Percentiles rank a stretch among this genome's conserved stretches.
Conservation (phyloP, 1,139 yeast species). For the Starmera stellimalicola region DNA sequence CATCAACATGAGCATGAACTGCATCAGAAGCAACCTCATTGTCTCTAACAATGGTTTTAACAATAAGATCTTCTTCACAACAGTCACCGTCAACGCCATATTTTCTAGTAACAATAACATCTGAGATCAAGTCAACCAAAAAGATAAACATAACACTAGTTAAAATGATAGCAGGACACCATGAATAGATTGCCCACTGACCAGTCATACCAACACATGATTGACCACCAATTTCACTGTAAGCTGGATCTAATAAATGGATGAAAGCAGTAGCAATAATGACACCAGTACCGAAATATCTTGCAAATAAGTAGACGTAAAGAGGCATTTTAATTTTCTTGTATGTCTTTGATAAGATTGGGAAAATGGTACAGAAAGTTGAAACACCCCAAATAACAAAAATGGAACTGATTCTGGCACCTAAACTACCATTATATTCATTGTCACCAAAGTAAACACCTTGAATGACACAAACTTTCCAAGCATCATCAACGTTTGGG, state of each 20-base stretch:
- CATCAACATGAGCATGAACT: conserved; percentile 1
- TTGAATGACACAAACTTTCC: conserved; percentile 29
- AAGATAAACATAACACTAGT: conserved; percentile 18
- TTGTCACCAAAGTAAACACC: conserved; percentile 28
- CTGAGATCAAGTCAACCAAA: conserved; percentile 19
- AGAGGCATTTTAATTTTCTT: conserved; percentile 35
- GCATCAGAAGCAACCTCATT: conserved; percentile 1
- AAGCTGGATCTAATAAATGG: conserved; percentile 67
- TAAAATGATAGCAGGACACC: conserved; percentile 23
- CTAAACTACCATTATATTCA: conserved; percentile 37
- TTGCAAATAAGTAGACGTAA: conserved; percentile 52
- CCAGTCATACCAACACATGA: conserved; percentile 35
- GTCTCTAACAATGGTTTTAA: conserved; percentile 5
- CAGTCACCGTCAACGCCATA: conserved; percentile 13
- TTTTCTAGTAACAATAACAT: conserved; percentile 21
- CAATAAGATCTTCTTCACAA: conserved; percentile 7
- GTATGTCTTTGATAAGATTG: conserved; percentile 21
- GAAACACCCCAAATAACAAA: conserved; percentile 59
- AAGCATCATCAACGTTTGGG: conserved; percentile 22
- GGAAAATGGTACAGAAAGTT: conserved; percentile 37
- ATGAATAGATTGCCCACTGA: conserved; percentile 15
- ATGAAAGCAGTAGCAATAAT: conserved; percentile 74
- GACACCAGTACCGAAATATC: conserved; percentile 78
- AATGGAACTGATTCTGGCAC: conserved; percentile 65
- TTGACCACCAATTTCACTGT: conserved; percentile 27